Base-by-base conservation (phyloP, 2,329 filamentous ascomycete genomes). In the Chrysoporthe puriensis region DNA sequence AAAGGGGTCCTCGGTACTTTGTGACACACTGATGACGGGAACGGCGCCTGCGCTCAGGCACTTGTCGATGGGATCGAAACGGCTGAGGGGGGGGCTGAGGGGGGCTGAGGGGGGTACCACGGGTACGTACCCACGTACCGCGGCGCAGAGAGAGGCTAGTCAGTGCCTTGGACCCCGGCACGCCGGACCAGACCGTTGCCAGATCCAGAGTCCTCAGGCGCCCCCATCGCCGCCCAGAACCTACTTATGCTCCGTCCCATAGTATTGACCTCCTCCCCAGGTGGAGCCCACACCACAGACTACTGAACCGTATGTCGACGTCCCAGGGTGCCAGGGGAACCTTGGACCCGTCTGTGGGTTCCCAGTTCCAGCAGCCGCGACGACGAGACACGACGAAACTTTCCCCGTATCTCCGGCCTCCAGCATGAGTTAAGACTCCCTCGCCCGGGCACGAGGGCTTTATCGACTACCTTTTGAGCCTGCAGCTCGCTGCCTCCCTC, bases 301-400 rank as follows among this genome's bases (percentile, higher is more conserved):
- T 52, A n/a, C 48, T 26, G n/a, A 13, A 26, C 48, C 48, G 26
- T 13, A 54, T 54, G 50, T 54, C 50, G 32, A 54, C 50, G 16
- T 58, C 56, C 34, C 26, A 26, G 26, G 26, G 26, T 26, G 26
- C 40, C 57, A 52, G 46, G 48, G 50, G 62, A 43, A 56, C 50
- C 62, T 63, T 42, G 61, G 50, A 21, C 16, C 26, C 42, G 13
- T n/a, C 21, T 32, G 60, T 62, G 62, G 62, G 16, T 42, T 43
- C n/a, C 50, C 26, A 21, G 60, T 62, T 52, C 46, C 60, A 62
- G 43, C 43, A 54, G 44, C 61, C 61, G 46, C 44, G 46, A 44
- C 36, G 50, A 54, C 50, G 50, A 56, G 62, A 57, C 52, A 57
- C 62, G 40, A 50, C 50, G 42, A 46, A 57, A 64, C 50, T 46